Evolutionary conservation across 352 stramenopile genomes (phyloP), one percentile per base, ranked within the genome.

Genomic region (Phytophthora pinifolia): DNA sequence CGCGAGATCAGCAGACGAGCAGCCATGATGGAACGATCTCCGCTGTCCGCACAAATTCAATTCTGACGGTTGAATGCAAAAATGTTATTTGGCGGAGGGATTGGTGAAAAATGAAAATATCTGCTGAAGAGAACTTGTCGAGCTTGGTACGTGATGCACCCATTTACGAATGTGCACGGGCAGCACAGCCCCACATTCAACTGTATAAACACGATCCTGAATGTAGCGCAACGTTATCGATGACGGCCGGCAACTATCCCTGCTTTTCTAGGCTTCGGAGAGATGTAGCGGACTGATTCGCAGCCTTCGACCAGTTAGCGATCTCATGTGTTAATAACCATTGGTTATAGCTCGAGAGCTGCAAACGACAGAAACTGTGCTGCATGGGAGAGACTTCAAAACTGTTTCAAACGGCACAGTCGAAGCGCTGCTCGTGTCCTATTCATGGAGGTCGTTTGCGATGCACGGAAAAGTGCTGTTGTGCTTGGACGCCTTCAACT

Each of bases 391-490:
- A 5, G 76, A 74, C 10, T 88, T 82, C 62, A 82, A 86, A 25
- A 27, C 33, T 76, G 75, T 31, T 88, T 75, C 69, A 88, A 88
- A 58, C 70, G 72, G 34, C 75, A 88, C 45, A 75, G 78, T 88
- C 74, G 20, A 88, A 88, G 65, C 78, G 79, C 35, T 89, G 79
- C 57, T 74, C 70, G 27, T 6, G 22, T 27, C 22, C 42, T 67
- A 9, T 41, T 31, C 78, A 88, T 31, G 73, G 75, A 22, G 78
- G 78, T 0, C 75, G 78, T 9, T 85, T 73, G 34, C 78, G 78
- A 1, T 88, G 78, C 36, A 68, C 79, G 13, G 73, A 85, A 27
- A 27, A 6, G 22, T 27, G 6, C 22, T 27, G 20, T 22, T 22
- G 22, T 27, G 22, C 22, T 27, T 27, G 22, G 22, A 27, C 22